Evolutionary conservation across 768 basidiomycete species (phyloP).

Genomic region (Imleria badia): DNA sequence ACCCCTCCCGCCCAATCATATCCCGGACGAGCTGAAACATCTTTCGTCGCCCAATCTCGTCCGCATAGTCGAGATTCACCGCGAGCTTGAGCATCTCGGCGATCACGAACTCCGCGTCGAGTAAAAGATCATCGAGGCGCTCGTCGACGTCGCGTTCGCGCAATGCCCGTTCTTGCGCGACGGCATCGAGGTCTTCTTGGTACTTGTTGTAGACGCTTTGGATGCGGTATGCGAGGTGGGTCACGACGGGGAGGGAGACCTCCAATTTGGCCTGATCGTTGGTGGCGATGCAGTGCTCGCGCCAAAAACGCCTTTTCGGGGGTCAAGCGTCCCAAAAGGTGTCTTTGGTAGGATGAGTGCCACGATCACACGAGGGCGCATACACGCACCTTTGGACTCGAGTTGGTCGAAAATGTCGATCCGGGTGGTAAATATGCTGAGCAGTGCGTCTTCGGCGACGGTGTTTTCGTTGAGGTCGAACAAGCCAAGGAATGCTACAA

Average conservation of each 20-base stretch:
- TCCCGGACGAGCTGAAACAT: too few species aligned
- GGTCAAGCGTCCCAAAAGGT: conserved; percentile 68
- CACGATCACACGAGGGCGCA: too few species aligned
- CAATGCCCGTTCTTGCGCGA: conserved; percentile 35
- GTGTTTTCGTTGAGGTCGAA: too few species aligned
- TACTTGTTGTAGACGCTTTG: too few species aligned
- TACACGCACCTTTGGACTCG: conserved; percentile 72
- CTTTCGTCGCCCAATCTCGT: conserved; percentile 91
- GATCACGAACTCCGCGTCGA: conserved; percentile 59
- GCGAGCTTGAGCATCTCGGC: conserved; percentile 80
- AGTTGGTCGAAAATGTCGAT: conserved; percentile 66
- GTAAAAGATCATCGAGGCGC: conserved; percentile 36
- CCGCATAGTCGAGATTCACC: conserved; percentile 81
- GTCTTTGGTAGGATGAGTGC: too few species aligned
- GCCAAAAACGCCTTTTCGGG: conserved; percentile 80
- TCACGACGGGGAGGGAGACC: too few species aligned
- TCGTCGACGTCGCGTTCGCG: conserved; percentile 47
- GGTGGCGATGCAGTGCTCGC: conserved; percentile 40
- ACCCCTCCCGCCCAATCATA: too few species aligned
- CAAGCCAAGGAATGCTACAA: too few species aligned
- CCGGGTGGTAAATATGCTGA: conserved; percentile 66
- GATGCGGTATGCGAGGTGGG: too few species aligned
- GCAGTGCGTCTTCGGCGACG: conserved; percentile 74
- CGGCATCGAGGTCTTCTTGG: not conserved
- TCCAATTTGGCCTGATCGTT: too few species aligned